phyloP scores from a whole-genome alignment of 2,329 filamentous ascomycete species.

The Dactylellina leptospora region DNA sequence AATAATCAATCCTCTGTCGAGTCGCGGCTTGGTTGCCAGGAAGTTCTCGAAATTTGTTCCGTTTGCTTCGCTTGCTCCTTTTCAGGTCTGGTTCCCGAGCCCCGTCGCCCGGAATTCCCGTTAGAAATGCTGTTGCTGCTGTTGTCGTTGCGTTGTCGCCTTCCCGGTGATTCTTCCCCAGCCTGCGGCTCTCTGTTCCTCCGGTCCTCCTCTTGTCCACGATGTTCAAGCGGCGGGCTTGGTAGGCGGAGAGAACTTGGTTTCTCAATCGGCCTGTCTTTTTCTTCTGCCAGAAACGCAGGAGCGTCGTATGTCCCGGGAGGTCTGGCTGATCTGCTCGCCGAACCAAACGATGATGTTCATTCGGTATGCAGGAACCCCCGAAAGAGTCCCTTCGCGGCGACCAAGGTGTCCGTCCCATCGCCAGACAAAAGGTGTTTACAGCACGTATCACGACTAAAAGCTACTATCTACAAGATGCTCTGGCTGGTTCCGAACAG shows the following conservation, averaged over 20 bases:
- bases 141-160: slow-evolving; percentile 8
- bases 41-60: slow-evolving; percentile 39
- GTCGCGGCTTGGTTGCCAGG: slow-evolving; percentile 45
- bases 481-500: neutral
- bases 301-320: slow-evolving; percentile 25
- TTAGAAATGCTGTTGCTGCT: slow-evolving; percentile 5
- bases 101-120: slow-evolving; percentile 10
- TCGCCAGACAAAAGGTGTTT: slow-evolving; percentile 10
- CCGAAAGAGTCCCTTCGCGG: slow-evolving; percentile 6
- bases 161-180: slow-evolving; percentile 10
- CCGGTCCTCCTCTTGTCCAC: neutral
- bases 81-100: slow-evolving; percentile 38
- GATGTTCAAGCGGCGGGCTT: neutral
- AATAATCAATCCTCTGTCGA: neutral
- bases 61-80: slow-evolving; percentile 50
- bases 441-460: slow-evolving; percentile 42
- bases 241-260: slow-evolving; percentile 13
- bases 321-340: neutral
- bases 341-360: neutral
- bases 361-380: slow-evolving; percentile 11
- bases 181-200: slow-evolving; percentile 16
- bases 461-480: slow-evolving; percentile 41
- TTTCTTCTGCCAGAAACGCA: slow-evolving; percentile 27
- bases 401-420: neutral
- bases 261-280: slow-evolving; percentile 23